Conservation (phyloP, 176 grass and related monocot species). For the Phoenix roebelenii region DNA sequence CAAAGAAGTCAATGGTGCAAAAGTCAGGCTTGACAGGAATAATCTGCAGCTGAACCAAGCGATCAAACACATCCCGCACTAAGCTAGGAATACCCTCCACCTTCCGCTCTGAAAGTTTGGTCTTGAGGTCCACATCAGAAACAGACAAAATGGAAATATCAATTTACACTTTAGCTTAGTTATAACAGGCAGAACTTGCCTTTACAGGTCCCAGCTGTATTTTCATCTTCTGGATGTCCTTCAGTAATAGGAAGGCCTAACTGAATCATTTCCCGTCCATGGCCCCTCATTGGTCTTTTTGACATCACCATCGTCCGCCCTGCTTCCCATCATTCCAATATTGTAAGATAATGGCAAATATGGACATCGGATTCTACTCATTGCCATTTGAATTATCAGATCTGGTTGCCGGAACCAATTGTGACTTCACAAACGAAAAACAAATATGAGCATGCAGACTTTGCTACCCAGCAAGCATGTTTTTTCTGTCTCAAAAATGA, state of each 20-base stretch:
- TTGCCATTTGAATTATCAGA: no score
- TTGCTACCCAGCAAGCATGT: no score
- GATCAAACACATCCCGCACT: slow-evolving; percentile 61
- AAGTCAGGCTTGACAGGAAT: slow-evolving; percentile 76
- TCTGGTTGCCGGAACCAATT: no score
- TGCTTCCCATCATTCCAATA: slow-evolving; percentile 21
- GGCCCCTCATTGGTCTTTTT: slow-evolving; percentile 77
- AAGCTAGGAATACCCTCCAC: slow-evolving; percentile 63
- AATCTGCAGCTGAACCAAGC: slow-evolving; percentile 49
- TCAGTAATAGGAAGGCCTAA: slow-evolving; percentile 59
- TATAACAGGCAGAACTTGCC: slow-evolving; percentile 15
- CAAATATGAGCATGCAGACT: no score
- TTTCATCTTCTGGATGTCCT: slow-evolving; percentile 57
- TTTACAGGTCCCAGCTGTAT: slow-evolving; percentile 20
- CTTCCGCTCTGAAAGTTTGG: slow-evolving; percentile 44
- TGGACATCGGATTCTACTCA: no score
- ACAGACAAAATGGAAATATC: no score
- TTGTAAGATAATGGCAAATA: no score
- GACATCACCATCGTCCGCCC: slow-evolving; percentile 58
- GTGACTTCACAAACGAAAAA: no score
- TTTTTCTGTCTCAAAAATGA: no score
- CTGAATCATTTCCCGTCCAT: slow-evolving; percentile 92
- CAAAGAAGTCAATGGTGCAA: slow-evolving; percentile 79
- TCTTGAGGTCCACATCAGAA: slow-evolving; percentile 7
- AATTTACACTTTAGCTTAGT: no score